A percentile compares a stretch with the other conserved stretches of the same genome.
phyloP scores from a whole-genome alignment of 371 early-diverging fungal genomes.

The Paramicrosporidium saccamoebae region DNA sequence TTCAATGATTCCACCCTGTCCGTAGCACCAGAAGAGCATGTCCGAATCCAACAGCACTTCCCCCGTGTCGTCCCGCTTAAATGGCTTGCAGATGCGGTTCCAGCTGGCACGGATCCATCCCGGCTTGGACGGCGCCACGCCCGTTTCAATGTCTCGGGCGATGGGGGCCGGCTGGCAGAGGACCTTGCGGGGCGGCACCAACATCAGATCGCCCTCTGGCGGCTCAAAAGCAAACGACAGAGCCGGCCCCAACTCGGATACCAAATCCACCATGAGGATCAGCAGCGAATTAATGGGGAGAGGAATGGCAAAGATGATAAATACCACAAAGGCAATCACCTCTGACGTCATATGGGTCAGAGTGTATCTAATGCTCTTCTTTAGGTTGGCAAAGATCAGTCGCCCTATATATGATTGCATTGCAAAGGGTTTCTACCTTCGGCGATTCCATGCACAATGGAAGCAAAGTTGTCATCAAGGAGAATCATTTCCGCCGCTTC shows the following conservation, averaged over 20 bases:
- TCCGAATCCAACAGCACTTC: constrained; percentile 56
- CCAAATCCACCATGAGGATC: constrained; percentile 65
- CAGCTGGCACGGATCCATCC: constrained; percentile 6
- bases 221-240: constrained; percentile 72
- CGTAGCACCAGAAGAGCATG: constrained; percentile 43
- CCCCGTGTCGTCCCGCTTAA: constrained; percentile 31
- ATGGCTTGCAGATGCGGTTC: constrained; percentile 11
- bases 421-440: too few relatives aligned
- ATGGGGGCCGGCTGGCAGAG: constrained; percentile 10
- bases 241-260: constrained; percentile 58
- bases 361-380: constrained; percentile 70
- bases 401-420: too few relatives aligned
- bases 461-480: constrained; percentile 74
- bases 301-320: constrained; percentile 56
- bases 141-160: constrained; percentile 13
- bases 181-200: constrained; percentile 21
- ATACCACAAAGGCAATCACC: constrained; percentile 41
- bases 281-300: constrained; percentile 39
- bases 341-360: constrained; percentile 57
- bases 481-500: constrained; percentile 90
- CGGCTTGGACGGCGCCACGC: constrained; percentile 5
- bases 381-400: constrained; percentile 68
- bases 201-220: constrained; percentile 54
- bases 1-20: constrained; percentile 50
- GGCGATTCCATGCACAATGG: constrained; percentile 48